A percentile compares a stretch with the other conserved stretches of the same genome.
Evolutionary conservation across 1,284 basidiomycete genomes (phyloP).

Genomic region (Veloboletus limbatus): DNA sequence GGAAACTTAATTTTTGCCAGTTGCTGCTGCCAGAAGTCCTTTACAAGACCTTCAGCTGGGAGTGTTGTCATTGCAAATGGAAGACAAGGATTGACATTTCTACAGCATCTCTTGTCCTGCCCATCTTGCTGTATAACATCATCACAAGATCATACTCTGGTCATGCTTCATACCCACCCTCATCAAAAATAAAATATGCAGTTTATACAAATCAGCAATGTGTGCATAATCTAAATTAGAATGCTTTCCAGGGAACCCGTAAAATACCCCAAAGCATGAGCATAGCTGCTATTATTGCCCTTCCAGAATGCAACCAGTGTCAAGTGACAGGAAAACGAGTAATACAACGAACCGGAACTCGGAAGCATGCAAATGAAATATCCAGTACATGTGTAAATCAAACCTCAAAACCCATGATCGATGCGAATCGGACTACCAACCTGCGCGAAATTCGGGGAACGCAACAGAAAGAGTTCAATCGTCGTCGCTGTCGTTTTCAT

Average conservation of each 20-base stretch:
- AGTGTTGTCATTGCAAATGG: slow-evolving; percentile 30
- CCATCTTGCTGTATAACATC: slow-evolving; percentile 20
- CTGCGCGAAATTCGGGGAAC: too few species aligned
- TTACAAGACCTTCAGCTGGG: slow-evolving; percentile 32
- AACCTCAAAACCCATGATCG: slow-evolving; percentile 4
- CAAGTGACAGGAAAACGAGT: slow-evolving; percentile 6
- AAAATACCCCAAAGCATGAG: slow-evolving; percentile 11
- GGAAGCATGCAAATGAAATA: slow-evolving; percentile 7
- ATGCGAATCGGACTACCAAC: neutral
- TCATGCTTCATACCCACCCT: slow-evolving; percentile 3
- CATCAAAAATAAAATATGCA: too few species aligned
- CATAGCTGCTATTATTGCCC: neutral
- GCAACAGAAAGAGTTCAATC: slow-evolving; percentile 16
- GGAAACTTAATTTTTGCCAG: too few species aligned
- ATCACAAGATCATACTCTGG: neutral
- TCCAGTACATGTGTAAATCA: slow-evolving; percentile 8
- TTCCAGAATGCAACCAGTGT: slow-evolving; percentile 7
- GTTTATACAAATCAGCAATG: too few species aligned
- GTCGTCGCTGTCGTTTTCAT: slow-evolving; percentile 28
- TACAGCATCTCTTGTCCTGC: slow-evolving; percentile 17
- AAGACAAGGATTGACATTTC: slow-evolving; percentile 24
- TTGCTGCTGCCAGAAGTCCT: slow-evolving; percentile 43
- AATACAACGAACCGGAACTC: slow-evolving; percentile 17
- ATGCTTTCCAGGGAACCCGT: slow-evolving; percentile 1
- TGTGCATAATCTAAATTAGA: slow-evolving; percentile 16